Conservation (phyloP, 2,329 filamentous ascomycete species). For the Claviceps africana region DNA sequence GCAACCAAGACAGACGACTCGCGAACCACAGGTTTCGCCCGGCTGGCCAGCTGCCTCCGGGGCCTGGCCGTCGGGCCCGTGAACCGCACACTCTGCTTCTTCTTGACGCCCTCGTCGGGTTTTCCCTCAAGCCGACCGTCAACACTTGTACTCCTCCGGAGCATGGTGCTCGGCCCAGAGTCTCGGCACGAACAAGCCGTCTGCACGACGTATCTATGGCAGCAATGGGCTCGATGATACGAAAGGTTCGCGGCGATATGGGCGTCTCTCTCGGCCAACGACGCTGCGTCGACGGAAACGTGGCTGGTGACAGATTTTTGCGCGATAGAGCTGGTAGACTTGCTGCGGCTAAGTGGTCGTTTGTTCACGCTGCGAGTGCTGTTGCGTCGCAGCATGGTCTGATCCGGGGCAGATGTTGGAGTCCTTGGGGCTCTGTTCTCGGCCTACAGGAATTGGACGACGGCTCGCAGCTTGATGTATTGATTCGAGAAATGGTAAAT, state of each 20-base stretch:
- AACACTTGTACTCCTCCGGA: conserved; percentile 11
- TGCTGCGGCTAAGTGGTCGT: conserved; percentile 34
- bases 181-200: conserved; percentile 2
- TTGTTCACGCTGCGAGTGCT: conserved; percentile 28
- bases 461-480: neutral
- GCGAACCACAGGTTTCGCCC: conserved; percentile 11
- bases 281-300: conserved; percentile 33
- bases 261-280: conserved; percentile 41
- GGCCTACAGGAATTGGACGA: neutral
- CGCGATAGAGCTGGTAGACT: conserved; percentile 34
- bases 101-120: conserved; percentile 7
- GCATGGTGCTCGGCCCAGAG: conserved; percentile 13
- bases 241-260: conserved; percentile 48
- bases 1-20: neutral
- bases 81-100: conserved; percentile 43
- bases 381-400: conserved; percentile 35
- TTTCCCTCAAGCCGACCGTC: conserved; percentile 8
- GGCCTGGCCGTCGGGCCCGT: conserved; percentile 21
- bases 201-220: conserved; percentile 7
- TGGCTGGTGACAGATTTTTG: conserved; percentile 26
- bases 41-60: conserved; percentile 15
- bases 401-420: neutral
- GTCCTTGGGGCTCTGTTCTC: neutral
- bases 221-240: conserved; percentile 38
- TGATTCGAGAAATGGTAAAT: conserved; percentile 1